Evolutionary conservation across 768 basidiomycete species (phyloP).

Genomic region (Dacryopinax primogenitus): DNA sequence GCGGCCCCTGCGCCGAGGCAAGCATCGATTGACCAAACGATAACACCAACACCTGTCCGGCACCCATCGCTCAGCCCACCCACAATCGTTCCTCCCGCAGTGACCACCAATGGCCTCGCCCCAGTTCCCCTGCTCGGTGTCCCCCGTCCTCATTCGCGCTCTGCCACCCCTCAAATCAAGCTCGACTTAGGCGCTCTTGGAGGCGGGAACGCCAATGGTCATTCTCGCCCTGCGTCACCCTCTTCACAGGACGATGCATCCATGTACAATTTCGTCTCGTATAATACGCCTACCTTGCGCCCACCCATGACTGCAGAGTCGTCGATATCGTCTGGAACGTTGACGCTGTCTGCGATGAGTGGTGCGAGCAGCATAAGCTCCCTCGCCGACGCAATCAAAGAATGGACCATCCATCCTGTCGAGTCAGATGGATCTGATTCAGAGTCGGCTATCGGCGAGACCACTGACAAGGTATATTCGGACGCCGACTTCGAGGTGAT

Average conservation of each 20-base stretch:
- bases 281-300: neutral
- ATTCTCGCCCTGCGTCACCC: neutral
- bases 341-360: neutral
- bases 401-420: neutral
- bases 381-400: neutral
- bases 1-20: neutral
- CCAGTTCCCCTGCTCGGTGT: neutral
- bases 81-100: neutral
- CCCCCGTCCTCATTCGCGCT: neutral
- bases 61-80: neutral
- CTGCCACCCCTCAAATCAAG: neutral
- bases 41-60: neutral
- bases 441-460: constrained; percentile 14
- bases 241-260: neutral
- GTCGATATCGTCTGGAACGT: neutral
- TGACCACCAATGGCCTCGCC: neutral
- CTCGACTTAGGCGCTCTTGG: constrained; percentile 4
- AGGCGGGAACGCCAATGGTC: neutral
- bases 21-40: neutral
- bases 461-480: constrained; percentile 23
- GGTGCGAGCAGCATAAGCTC: neutral
- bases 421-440: neutral
- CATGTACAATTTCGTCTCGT: neutral
- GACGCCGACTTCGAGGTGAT: constrained; percentile 54
- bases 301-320: neutral